Evolutionary conservation across 495 filamentous ascomycete genomes (phyloP).

Genomic region (Penicillium steckii): DNA sequence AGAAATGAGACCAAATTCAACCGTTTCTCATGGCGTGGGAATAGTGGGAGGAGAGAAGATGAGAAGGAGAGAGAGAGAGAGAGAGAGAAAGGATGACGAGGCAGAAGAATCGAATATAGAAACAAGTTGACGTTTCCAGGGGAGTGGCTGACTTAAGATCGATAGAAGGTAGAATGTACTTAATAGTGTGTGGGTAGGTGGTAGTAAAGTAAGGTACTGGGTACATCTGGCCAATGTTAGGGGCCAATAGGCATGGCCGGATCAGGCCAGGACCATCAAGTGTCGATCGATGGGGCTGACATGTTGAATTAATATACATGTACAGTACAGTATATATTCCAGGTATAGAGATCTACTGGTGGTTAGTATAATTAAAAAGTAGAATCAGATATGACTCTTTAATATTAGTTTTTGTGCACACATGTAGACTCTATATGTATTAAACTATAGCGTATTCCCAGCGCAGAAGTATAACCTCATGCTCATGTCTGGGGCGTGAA

Average conservation of each 20-base stretch:
- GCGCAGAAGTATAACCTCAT: too few relatives aligned
- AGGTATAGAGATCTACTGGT: too few relatives aligned
- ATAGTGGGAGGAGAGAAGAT: not conserved
- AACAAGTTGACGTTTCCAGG: slow-evolving; percentile 25
- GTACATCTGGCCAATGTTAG: slow-evolving; percentile 4
- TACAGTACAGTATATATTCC: not conserved
- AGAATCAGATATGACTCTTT: too few relatives aligned
- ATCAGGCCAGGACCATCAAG: slow-evolving; percentile 23
- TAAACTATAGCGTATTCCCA: too few relatives aligned
- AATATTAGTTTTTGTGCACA: too few relatives aligned
- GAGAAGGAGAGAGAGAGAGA: not conserved
- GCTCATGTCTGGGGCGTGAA: slow-evolving; percentile 3
- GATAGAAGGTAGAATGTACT: not conserved
- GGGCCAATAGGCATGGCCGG: slow-evolving; percentile 18
- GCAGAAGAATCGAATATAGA: slow-evolving; percentile 9
- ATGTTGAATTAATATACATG: not conserved
- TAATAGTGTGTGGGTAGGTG: not conserved
- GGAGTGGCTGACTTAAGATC: slow-evolving; percentile 31
- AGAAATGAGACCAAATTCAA: slow-evolving; percentile 7
- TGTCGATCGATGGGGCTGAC: slow-evolving; percentile 14
- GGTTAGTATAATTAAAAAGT: too few relatives aligned
- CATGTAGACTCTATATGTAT: too few relatives aligned
- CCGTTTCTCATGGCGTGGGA: slow-evolving; percentile 17
- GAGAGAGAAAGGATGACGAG: slow-evolving; percentile 1
- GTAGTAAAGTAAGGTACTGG: slow-evolving; percentile 1